Percentiles rank a stretch among this genome's conserved stretches.
Conservation (phyloP, 768 basidiomycete species). For the Serendipita sp. region DNA sequence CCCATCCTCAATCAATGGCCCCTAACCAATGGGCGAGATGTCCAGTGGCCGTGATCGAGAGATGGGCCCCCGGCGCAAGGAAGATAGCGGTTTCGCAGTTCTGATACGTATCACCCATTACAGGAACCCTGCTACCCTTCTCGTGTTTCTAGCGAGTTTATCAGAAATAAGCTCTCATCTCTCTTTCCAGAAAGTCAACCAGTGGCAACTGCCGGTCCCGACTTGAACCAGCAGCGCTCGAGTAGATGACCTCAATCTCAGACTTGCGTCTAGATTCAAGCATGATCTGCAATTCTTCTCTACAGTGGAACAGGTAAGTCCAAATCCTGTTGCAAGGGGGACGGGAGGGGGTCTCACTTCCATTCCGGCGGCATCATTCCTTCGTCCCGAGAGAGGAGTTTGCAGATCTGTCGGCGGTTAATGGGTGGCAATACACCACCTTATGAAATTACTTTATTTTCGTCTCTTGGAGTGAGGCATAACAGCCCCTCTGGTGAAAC, state of each 20-base stretch:
- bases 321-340: not conserved
- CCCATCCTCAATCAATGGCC: no score
- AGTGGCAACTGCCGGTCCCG: not conserved
- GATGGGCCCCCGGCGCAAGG: not conserved
- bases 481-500: constrained; percentile 46
- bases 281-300: constrained; percentile 70
- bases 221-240: not conserved
- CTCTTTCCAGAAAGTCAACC: not conserved
- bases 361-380: constrained; percentile 38
- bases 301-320: constrained; percentile 17
- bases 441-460: constrained; percentile 42
- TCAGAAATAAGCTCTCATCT: not conserved
- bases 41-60: not conserved
- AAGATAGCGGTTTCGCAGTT: not conserved
- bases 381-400: constrained; percentile 23
- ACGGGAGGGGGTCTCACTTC: constrained; percentile 32
- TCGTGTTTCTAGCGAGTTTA: not conserved
- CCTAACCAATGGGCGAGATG: not conserved
- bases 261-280: constrained; percentile 74
- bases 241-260: constrained; percentile 52
- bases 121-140: not conserved
- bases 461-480: constrained; percentile 52
- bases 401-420: not conserved
- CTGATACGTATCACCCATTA: not conserved
- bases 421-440: not conserved